Evolutionary conservation across 225 moss, liverwort and hornwort genomes (phyloP).

Genomic region (Anthoceros angustus): DNA sequence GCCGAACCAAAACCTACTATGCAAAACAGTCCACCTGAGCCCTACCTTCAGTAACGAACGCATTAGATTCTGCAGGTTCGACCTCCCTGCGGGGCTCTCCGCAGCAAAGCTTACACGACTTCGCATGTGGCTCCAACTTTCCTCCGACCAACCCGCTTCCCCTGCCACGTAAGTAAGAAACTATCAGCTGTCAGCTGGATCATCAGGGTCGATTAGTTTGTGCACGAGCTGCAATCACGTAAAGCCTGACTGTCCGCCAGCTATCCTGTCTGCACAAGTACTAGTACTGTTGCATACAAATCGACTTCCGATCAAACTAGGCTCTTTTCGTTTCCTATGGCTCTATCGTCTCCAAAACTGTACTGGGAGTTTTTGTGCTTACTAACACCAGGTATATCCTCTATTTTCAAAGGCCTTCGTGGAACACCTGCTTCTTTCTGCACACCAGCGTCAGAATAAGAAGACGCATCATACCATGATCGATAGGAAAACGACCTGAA

Average conservation of each 20-base stretch:
- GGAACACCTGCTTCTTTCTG: constrained; percentile 95
- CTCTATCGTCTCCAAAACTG: neutral
- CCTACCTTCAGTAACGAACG: constrained; percentile 68
- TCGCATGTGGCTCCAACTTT: constrained; percentile 49
- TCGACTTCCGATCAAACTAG: no score
- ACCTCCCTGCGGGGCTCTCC: constrained; percentile 71
- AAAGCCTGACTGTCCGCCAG: no score
- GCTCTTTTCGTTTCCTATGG: no score
- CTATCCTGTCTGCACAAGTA: no score
- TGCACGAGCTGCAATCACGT: no score
- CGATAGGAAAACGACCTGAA: neutral
- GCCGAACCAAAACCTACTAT: neutral
- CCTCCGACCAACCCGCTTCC: constrained; percentile 88
- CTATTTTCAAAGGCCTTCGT: constrained; percentile 59
- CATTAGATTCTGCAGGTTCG: constrained; percentile 69
- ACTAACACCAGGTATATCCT: constrained; percentile 95
- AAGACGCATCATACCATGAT: neutral
- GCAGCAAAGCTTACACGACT: constrained; percentile 58
- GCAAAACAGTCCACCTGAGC: neutral
- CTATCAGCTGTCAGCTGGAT: neutral
- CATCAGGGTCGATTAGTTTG: neutral
- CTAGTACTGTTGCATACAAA: no score
- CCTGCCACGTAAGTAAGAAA: constrained; percentile 23
- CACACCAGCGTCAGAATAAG: neutral
- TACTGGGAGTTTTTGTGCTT: constrained; percentile 15